Conservation (phyloP, 2,329 filamentous ascomycete genomes). For the Nigrospora osmanthi region DNA sequence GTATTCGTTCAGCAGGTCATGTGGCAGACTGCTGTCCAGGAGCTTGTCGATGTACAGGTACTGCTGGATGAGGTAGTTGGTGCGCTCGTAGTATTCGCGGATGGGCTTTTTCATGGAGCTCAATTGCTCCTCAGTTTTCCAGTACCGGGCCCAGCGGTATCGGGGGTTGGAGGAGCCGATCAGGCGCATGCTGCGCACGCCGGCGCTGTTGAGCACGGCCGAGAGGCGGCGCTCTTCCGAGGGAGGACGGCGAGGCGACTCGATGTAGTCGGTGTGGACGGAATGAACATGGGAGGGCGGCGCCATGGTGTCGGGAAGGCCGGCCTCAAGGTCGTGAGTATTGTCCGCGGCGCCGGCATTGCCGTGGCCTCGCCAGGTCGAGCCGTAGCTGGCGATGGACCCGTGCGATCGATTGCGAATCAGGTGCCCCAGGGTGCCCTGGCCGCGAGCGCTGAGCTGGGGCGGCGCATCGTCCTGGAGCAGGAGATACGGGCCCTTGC, state of each 20-base stretch:
- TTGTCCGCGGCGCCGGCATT: constrained; percentile 5
- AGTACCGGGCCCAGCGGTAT: constrained; percentile 82
- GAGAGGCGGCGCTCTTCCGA: constrained; percentile 52
- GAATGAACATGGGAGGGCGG: constrained; percentile 5
- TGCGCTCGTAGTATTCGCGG: constrained; percentile 82
- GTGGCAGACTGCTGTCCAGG: constrained; percentile 85
- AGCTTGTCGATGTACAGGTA: constrained; percentile 91
- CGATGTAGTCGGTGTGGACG: constrained; percentile 23
- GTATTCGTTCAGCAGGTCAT: constrained; percentile 87
- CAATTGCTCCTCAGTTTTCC: constrained; percentile 72
- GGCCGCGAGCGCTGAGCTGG: constrained; percentile 13
- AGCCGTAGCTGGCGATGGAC: constrained; percentile 19
- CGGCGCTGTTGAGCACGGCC: constrained; percentile 55
- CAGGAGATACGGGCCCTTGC: constrained; percentile 7
- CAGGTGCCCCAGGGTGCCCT: constrained; percentile 17
- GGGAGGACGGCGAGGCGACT: constrained; percentile 35
- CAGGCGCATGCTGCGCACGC: constrained; percentile 75
- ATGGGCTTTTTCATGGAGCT: constrained; percentile 63
- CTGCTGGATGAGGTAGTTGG: constrained; percentile 81
- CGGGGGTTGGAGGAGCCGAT: constrained; percentile 84
- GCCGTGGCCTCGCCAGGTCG: constrained; percentile 13
- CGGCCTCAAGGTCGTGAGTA: constrained; percentile 14
- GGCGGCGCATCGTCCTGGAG: constrained; percentile 15
- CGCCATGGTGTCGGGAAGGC: no score
- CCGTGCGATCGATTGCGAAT: constrained; percentile 18